Evolutionary conservation across 768 basidiomycete species (phyloP).

Genomic region (Psilocybe cyanescens): DNA sequence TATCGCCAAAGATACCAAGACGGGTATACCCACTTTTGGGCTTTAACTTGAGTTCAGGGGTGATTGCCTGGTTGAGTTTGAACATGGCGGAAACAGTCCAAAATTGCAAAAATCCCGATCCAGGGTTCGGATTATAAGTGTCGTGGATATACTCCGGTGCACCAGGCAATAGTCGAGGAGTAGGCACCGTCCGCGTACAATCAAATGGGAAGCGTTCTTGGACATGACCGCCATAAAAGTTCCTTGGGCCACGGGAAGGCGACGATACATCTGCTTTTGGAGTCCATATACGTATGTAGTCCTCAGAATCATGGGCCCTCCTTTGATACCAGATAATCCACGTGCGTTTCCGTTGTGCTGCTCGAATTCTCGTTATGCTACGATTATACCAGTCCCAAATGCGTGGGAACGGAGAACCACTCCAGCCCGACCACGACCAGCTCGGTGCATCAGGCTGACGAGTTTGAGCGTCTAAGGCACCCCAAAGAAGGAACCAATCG

Average conservation of each 20-base stretch:
- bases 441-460: not conserved
- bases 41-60: not conserved
- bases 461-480: not conserved
- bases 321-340: constrained; percentile 15
- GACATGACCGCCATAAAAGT: constrained; percentile 10
- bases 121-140: constrained; percentile 10
- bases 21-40: not conserved
- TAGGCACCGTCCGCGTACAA: constrained; percentile 10
- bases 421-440: constrained; percentile 13
- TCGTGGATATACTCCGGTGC: constrained; percentile 9
- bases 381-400: not conserved
- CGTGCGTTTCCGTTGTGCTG: not conserved
- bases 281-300: constrained; percentile 1
- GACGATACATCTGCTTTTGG: not conserved
- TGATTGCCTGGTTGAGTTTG: not conserved
- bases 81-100: constrained; percentile 14
- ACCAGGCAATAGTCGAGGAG: not conserved
- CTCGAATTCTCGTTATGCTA: not conserved
- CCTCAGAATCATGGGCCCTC: constrained; percentile 4
- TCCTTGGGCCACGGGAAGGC: not conserved
- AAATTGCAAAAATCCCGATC: constrained; percentile 15
- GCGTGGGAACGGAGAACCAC: not conserved
- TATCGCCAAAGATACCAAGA: constrained; percentile 2
- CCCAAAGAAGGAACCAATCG: constrained; percentile 11
- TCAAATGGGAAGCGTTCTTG: constrained; percentile 14